Base-by-base conservation (phyloP, 495 filamentous ascomycete species). In the Aspergillus wentii region DNA sequence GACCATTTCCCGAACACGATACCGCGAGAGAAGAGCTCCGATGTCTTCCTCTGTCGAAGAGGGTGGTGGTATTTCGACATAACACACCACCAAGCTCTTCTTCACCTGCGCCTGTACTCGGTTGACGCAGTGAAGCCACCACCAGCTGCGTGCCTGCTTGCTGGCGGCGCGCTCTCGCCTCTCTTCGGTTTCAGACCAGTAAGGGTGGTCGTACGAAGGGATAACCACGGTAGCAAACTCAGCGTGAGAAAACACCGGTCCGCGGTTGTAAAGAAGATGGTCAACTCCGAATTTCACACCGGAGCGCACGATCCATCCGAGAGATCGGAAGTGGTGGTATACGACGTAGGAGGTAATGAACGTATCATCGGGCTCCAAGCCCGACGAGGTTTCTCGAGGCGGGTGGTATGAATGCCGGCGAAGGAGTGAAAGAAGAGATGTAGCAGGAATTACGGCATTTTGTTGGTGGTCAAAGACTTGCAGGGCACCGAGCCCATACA, bases 261-360 rank as follows among this genome's bases (percentile, higher is more conserved):
- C 92, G n/a, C 89, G 83, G 41, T 89, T 80, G 65, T 99, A 99
- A 17, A 99, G 74, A 16, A 99, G 71, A 64, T 83, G 95, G 60
- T 99, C 94, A 17, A 86, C 84, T 38, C 82, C 86, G 53, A 99
- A 99, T 59, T 99, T 99, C 49, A 95, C 79, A 27, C 94, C 92
- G 17, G 85, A 78, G 13, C 94, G 84, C 1, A 91, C 80, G n/a
- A 95, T 86, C 92, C 92, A 99, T 31, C 92, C 92, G 0, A 97
- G 74, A 5, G 89, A 94, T 17, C 92, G 86, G 65, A 92, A 99
- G 59, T 99, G 92, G 52, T 99, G 92, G 52, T 95, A 99, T 10
- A 84, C 85, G 20, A 79, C 77, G 54, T 97, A 99, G 22, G 83
- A 80, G 16, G 92, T 54, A 30, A 95, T 67, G 62, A 99, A 97